Percentiles rank a stretch among this genome's conserved stretches.
Conservation (phyloP, 805 yeast genomes). For the Tetrapisispora iriomotensis region DNA sequence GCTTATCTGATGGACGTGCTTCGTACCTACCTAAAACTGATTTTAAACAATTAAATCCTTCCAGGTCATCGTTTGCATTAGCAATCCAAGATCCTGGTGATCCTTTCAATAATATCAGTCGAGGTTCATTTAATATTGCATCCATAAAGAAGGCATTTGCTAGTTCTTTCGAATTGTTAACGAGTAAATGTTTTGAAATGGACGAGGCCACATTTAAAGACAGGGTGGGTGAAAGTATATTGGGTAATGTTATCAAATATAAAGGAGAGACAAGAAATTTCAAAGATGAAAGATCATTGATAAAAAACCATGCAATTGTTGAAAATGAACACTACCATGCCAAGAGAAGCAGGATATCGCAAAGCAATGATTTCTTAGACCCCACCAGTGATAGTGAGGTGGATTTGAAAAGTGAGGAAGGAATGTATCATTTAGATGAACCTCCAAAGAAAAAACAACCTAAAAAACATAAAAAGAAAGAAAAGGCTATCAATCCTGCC, state of each 20-base stretch:
- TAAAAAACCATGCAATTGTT: slow-evolving; percentile 47
- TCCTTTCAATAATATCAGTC: slow-evolving; percentile 67
- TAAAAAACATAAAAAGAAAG: not conserved
- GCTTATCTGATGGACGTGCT: slow-evolving; percentile 47
- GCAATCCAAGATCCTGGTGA: slow-evolving; percentile 89
- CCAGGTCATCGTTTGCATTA: slow-evolving; percentile 48
- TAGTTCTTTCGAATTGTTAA: slow-evolving; percentile 74
- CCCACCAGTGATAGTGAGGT: slow-evolving; percentile 12
- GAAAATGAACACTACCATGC: slow-evolving; percentile 27
- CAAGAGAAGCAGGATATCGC: slow-evolving; percentile 20
- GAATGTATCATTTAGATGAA: slow-evolving; percentile 10
- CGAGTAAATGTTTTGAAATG: slow-evolving; percentile 66
- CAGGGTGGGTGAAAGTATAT: slow-evolving; percentile 59
- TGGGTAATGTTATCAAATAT: slow-evolving; percentile 71
- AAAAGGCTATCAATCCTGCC: slow-evolving; percentile 3
- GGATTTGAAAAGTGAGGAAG: slow-evolving; percentile 18
- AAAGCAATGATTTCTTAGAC: slow-evolving; percentile 8
- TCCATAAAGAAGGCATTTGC: slow-evolving; percentile 78
- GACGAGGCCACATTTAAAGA: slow-evolving; percentile 54
- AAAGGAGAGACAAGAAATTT: slow-evolving; percentile 69
- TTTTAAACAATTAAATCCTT: slow-evolving; percentile 41
- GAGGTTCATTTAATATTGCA: slow-evolving; percentile 73
- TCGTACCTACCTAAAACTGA: slow-evolving; percentile 49
- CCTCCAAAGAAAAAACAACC: slow-evolving; percentile 9
- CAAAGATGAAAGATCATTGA: slow-evolving; percentile 59